Evolutionary conservation across 805 yeast genomes (phyloP).

Genomic region (Scheffersomyces amazonensis): DNA sequence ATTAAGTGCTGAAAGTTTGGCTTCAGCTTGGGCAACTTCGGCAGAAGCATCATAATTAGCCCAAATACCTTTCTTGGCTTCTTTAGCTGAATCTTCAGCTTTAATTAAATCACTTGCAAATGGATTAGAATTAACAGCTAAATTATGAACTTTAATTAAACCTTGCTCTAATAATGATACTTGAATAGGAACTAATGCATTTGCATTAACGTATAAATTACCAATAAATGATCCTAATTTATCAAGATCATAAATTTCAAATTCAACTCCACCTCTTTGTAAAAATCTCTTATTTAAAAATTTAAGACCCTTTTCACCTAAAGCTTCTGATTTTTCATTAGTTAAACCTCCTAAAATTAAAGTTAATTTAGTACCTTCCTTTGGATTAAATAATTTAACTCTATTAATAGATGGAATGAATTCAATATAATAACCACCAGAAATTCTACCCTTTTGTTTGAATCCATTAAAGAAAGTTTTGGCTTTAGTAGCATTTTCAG

Average conservation of each 20-base stretch:
- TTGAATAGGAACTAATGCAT: slow-evolving; percentile 52
- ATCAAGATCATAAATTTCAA: slow-evolving; percentile 68
- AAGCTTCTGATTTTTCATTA: slow-evolving; percentile 33
- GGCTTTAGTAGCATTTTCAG: slow-evolving; percentile 70
- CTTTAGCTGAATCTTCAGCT: slow-evolving; percentile 64
- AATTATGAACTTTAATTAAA: slow-evolving; percentile 60
- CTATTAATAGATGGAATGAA: slow-evolving; percentile 67
- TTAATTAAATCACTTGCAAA: slow-evolving; percentile 50
- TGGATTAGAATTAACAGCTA: slow-evolving; percentile 58
- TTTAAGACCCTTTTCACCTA: slow-evolving; percentile 49
- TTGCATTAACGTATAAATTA: slow-evolving; percentile 52
- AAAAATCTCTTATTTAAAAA: slow-evolving; percentile 52
- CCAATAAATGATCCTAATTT: slow-evolving; percentile 82
- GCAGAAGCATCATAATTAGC: slow-evolving; percentile 45
- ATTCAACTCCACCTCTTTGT: slow-evolving; percentile 66
- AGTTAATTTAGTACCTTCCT: slow-evolving; percentile 67
- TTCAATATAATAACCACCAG: slow-evolving; percentile 64
- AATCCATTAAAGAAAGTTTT: slow-evolving; percentile 70
- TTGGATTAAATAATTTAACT: slow-evolving; percentile 62
- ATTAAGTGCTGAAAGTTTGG: slow-evolving; percentile 16
- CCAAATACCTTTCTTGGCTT: slow-evolving; percentile 65
- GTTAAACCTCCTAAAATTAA: slow-evolving; percentile 75
- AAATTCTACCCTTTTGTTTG: slow-evolving; percentile 58
- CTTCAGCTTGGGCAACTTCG: slow-evolving; percentile 21
- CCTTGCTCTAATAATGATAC: slow-evolving; percentile 59